These are phyloP conservation scores for Knufia fluminis DNA, from an alignment of 2,329 filamentous ascomycete species.

Conservation along the genomic window DNA sequence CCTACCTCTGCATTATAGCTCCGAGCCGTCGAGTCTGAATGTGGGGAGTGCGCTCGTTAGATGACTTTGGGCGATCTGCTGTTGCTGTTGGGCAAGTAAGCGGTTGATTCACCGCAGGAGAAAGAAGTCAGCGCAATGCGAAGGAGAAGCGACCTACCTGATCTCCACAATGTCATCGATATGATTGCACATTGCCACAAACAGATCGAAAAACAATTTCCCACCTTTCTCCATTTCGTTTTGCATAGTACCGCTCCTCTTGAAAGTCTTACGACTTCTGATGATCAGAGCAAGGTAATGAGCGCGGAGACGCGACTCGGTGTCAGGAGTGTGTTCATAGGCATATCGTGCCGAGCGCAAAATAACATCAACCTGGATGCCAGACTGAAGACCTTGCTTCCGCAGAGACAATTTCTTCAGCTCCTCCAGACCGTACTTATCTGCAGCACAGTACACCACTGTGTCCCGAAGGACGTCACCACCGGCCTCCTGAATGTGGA, in stretches of 20 bases:
- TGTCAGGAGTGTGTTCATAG: conserved; percentile 89
- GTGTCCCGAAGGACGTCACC: conserved; percentile 82
- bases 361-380: conserved; percentile 85
- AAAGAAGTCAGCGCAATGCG: conserved; percentile 11
- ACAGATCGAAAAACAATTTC: conserved; percentile 96
- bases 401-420: conserved; percentile 83
- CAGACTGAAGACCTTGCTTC: conserved; percentile 89
- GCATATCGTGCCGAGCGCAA: conserved; percentile 88
- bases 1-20: conserved; percentile 25
- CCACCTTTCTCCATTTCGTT: conserved; percentile 93
- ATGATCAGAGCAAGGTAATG: conserved; percentile 97
- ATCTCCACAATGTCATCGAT: conserved; percentile 90
- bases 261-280: conserved; percentile 93
- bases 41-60: conserved; percentile 31
- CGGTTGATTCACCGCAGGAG: conserved; percentile 14
- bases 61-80: conserved; percentile 46
- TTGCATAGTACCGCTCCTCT: conserved; percentile 97
- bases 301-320: conserved; percentile 83
- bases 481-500: conserved; percentile 64
- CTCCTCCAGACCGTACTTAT: conserved; percentile 83
- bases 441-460: conserved; percentile 85
- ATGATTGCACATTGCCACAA: conserved; percentile 97
- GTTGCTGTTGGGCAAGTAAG: conserved; percentile 32
- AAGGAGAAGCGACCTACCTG: conserved; percentile 52
- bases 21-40: conserved; percentile 28